These are phyloP conservation scores for Suillus americanus DNA, from an alignment of 768 basidiomycete genomes.

Conservation along the genomic window DNA sequence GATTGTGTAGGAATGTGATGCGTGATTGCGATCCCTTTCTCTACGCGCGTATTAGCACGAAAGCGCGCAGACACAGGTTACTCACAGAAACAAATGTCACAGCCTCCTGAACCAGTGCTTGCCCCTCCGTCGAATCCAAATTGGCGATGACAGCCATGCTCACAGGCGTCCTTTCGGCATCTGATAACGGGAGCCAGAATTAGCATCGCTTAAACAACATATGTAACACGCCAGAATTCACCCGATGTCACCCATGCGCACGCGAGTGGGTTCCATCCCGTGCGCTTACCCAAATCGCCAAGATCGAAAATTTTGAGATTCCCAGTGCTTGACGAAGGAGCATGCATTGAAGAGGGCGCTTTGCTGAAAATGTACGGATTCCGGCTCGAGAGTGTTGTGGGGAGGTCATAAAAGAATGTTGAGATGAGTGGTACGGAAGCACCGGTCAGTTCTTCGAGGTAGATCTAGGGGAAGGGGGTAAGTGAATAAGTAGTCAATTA, in stretches of 20 bases:
- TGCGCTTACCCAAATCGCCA: neutral
- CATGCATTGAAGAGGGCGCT: slow-evolving; percentile 42
- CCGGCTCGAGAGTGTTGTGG: slow-evolving; percentile 65
- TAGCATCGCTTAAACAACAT: slow-evolving; percentile 8
- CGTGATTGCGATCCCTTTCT: slow-evolving; percentile 49
- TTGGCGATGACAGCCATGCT: slow-evolving; percentile 74
- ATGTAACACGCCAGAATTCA: slow-evolving; percentile 31
- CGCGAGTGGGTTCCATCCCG: neutral
- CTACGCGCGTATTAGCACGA: slow-evolving; percentile 31
- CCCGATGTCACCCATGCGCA: slow-evolving; percentile 65
- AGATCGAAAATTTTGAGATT: slow-evolving; percentile 41
- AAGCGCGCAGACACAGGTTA: slow-evolving; percentile 1
- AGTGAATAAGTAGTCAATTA: neutral
- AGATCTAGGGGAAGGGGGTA: slow-evolving; percentile 42
- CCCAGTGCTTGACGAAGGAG: slow-evolving; percentile 49
- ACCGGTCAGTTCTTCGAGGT: slow-evolving; percentile 56
- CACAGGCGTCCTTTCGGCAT: slow-evolving; percentile 31
- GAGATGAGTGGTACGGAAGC: slow-evolving; percentile 48
- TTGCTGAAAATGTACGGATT: slow-evolving; percentile 73
- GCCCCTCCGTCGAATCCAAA: slow-evolving; percentile 63
- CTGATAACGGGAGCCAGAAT: neutral
- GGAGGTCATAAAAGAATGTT: slow-evolving; percentile 89
- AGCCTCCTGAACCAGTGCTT: slow-evolving; percentile 61
- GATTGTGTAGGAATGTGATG: slow-evolving; percentile 78
- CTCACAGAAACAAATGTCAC: slow-evolving; percentile 46